Evolutionary conservation across 2,329 filamentous ascomycete genomes (phyloP), one percentile per base, ranked within the genome.

Genomic region (Beauveria rudraprayagi): DNA sequence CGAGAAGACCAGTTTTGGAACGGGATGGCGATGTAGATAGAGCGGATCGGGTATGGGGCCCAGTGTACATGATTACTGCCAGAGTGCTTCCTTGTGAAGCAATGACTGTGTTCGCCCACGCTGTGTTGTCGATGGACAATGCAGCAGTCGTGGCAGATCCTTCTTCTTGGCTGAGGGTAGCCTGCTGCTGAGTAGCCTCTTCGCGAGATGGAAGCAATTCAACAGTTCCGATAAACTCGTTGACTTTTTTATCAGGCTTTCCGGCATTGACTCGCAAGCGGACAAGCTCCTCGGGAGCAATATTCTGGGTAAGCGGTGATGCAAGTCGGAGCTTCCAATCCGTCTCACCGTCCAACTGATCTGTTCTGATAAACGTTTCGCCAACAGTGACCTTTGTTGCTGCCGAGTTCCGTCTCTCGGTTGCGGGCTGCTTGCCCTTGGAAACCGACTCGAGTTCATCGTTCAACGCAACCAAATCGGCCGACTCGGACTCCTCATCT

Each of bases 21-120:
- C 94, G 85, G 2, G 93, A 96, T 1, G 91, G 86, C 1, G 92
- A 90, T 6, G 94, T 99, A 0, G 94, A 97, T 40, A 99, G 80
- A 6, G 94, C 92, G 28, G 95, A 95, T 62, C 95, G 86, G 2
- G 94, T 99, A 73, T 99, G 91, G 0, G 91, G 87, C 0, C 94
- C 95, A 4, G 94, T 97, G 72, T 99, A 99, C 64, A 99, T 82
- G 56, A 99, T 90, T 1, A 92, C 91, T 2, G 92, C 93, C 62
- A 96, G 80, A 0, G 94, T 94, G 4, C 85, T 90, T 1, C 90
- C 93, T 71, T 92, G 94, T 1, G 93, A 97, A 1, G 94, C 94
- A 63, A 99, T 89, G 26, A 99, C 90, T 0, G 94, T 99, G 71
- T 97, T 99, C 19, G 93, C 93, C 94, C 95, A 99, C 10, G 95